Evolutionary conservation across 1,139 yeast genomes (phyloP).

Genomic region (Saccharomyces pastorianus): DNA sequence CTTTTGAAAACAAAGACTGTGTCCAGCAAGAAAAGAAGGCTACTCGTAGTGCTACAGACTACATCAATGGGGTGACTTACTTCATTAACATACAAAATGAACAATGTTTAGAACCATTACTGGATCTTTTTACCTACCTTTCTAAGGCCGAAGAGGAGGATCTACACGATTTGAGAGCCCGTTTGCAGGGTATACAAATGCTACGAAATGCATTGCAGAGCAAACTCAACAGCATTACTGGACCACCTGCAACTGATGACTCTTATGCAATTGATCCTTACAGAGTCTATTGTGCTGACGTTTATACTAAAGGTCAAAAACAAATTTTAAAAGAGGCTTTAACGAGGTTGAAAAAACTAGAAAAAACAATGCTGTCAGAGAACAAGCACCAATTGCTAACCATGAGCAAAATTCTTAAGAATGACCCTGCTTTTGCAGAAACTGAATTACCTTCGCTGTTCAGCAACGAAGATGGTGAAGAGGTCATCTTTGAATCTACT

Average conservation of each 20-base stretch:
- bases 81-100: constrained; percentile 32
- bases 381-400: constrained; percentile 19
- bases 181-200: constrained; percentile 47
- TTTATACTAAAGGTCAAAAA: constrained; percentile 22
- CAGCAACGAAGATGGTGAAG: constrained; percentile 9
- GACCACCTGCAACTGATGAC: background rate
- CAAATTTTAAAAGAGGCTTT: constrained; percentile 17
- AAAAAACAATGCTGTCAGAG: constrained; percentile 17
- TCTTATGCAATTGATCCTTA: constrained; percentile 10
- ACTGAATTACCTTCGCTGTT: constrained; percentile 15
- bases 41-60: constrained; percentile 11
- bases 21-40: constrained; percentile 9
- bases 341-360: constrained; percentile 16
- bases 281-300: constrained; percentile 16
- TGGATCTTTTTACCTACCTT: constrained; percentile 46
- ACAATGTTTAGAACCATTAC: constrained; percentile 29
- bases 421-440: constrained; percentile 18
- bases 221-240: constrained; percentile 10
- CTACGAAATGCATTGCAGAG: constrained; percentile 22
- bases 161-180: constrained; percentile 42
- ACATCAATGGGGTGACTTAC: constrained; percentile 39
- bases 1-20: constrained; percentile 25
- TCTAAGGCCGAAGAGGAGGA: constrained; percentile 41
- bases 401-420: constrained; percentile 20
- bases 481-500: constrained; percentile 17